These are phyloP conservation scores for Thalia dealbata DNA, from an alignment of 176 grass and related monocot species.

Conservation along the genomic window DNA sequence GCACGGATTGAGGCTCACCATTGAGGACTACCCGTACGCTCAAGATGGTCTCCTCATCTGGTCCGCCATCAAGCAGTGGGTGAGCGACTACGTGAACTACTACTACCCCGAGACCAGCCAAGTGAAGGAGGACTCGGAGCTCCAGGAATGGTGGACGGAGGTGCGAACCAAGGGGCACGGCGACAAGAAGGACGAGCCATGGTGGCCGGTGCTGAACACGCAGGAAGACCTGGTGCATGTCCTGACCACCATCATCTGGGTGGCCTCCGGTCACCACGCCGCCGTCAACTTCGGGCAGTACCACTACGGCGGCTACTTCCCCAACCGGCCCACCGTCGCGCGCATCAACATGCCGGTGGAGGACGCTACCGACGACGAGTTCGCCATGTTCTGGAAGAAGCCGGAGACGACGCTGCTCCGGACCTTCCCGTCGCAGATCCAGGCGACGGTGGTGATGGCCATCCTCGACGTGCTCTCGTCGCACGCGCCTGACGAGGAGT, in stretches of 20 bases:
- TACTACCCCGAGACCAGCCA: conserved; percentile 46
- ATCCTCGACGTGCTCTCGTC: conserved; percentile 67
- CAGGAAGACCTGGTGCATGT: conserved; percentile 31
- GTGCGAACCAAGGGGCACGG: conserved; percentile 68
- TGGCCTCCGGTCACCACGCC: conserved; percentile 66
- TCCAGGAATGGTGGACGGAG: conserved; percentile 72
- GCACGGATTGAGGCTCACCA: conserved; percentile 39
- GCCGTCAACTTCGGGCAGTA: conserved; percentile 92
- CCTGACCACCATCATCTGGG: conserved; percentile 76
- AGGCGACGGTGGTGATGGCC: conserved; percentile 56
- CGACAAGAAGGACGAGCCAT: conserved; percentile 89
- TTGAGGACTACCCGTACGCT: conserved; percentile 82
- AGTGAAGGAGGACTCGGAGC: conserved; percentile 39
- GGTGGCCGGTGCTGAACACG: conserved; percentile 56
- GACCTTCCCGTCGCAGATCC: conserved; percentile 53
- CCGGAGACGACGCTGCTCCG: conserved; percentile 50
- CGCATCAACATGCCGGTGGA: conserved; percentile 66
- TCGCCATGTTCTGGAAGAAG: conserved; percentile 30
- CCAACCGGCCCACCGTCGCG: conserved; percentile 57
- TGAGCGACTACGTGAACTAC: conserved; percentile 29
- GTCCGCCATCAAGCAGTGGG: conserved; percentile 55
- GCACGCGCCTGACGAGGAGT: conserved; percentile 89
- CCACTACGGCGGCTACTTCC: conserved; percentile 78
- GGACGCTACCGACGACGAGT: conserved; percentile 24
- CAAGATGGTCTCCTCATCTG: conserved; percentile 66